A percentile compares a stretch with the other conserved stretches of the same genome.
Evolutionary conservation across 345 rosid genomes (phyloP).

Genomic region (Pistacia integerrima): DNA sequence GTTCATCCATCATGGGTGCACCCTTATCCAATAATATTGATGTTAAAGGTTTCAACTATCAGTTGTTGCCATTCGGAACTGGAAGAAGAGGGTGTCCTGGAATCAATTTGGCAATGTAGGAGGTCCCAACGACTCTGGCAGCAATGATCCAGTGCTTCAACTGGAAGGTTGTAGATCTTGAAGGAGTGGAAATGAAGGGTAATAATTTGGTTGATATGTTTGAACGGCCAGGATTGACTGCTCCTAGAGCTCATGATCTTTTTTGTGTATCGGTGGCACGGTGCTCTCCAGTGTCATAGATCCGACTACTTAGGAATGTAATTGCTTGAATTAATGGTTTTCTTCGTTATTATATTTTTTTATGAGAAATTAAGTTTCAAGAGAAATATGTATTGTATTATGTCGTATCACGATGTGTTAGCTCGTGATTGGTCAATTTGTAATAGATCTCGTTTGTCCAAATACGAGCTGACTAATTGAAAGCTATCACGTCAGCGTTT

Average conservation of each 20-base stretch:
- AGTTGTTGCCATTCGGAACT: constrained; percentile 48
- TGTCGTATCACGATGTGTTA: too few species aligned
- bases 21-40: constrained; percentile 13
- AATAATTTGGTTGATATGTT: constrained; percentile 29
- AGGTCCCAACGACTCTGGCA: constrained; percentile 29
- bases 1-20: too few species aligned
- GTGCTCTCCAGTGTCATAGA: not conserved
- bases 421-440: too few species aligned
- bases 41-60: constrained; percentile 38
- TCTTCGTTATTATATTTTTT: too few species aligned
- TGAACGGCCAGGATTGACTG: constrained; percentile 44
- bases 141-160: constrained; percentile 54
- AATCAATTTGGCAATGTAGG: constrained; percentile 40
- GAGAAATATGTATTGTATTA: too few species aligned
- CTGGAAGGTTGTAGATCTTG: constrained; percentile 23
- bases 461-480: too few species aligned
- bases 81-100: constrained; percentile 57
- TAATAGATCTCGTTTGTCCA: too few species aligned
- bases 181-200: too few species aligned
- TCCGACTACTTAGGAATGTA: too few species aligned
- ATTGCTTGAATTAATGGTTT: too few species aligned
- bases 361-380: too few species aligned
- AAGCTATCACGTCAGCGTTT: too few species aligned
- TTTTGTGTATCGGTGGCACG: constrained; percentile 35
- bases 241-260: constrained; percentile 41